Evolutionary conservation across 352 stramenopile species (phyloP), one percentile per base, ranked within the genome.

Genomic region (Phytophthora citricola): DNA sequence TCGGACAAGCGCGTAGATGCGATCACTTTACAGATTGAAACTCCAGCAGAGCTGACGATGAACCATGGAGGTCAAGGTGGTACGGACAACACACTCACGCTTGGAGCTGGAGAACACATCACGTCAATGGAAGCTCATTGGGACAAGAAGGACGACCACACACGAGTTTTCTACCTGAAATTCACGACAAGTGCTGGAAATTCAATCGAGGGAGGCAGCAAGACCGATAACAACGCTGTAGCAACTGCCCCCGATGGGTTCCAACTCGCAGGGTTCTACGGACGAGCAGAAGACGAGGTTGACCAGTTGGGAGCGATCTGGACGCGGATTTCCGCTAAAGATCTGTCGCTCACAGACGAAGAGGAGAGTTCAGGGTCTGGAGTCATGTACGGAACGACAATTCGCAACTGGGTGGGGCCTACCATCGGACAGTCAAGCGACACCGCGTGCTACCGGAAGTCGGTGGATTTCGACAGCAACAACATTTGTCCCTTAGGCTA

Each of bases 401-500:
- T 72, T 34, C 64, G 64, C 29, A 72, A 72, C 17, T 72, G 64
- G 64, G 50, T 72, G 11, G 64, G 64, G 0, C 52, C 64, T 8
- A 72, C 64, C 9, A 68, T 72, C 41, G 58, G 64, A 7, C 44
- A 51, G 20, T 11, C 51, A 5, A 63, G 44, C n/a, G 64, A 72
- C 34, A 72, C 64, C 5, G 64, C 64, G 0, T 72, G 64, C 31
- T 72, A 72, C 27, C 50, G 64, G 9, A 72, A 72, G 5, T 55
- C 58, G 3, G 50, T 68, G 0, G 64, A 45, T n/a, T 72, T 59
- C 24, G 56, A 72, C 22, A 72, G 27, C 24, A 72, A 58, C n/a
- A 72, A 72, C 27, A 68, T 63, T 49, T 72, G 64, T 38, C 58
- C 64, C 5, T 52, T 72, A 39, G 64, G 64, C 3, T 72, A 72